phyloP scores from a whole-genome alignment of 2,329 filamentous ascomycete species.

The Akanthomyces lecanii region DNA sequence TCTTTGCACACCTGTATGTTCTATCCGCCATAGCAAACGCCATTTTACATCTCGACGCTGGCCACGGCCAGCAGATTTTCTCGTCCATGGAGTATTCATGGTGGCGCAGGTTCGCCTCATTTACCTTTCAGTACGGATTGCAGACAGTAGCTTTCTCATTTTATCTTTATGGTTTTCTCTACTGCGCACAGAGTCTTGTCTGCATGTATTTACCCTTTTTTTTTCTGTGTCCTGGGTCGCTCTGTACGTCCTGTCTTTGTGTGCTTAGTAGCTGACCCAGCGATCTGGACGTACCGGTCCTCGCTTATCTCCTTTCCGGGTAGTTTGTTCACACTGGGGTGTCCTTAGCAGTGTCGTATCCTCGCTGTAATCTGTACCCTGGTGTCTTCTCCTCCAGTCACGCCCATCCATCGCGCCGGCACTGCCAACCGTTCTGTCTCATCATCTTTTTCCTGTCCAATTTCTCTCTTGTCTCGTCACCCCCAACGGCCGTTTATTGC shows the following conservation, averaged over 20 bases:
- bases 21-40: too few species aligned
- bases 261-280: constrained; percentile 22
- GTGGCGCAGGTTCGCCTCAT: too few species aligned
- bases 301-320: constrained; percentile 28
- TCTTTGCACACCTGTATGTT: too few species aligned
- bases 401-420: neutral
- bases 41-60: too few species aligned
- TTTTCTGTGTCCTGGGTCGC: neutral
- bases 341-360: neutral
- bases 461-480: neutral
- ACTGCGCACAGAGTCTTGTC: neutral
- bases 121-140: too few species aligned
- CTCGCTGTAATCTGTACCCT: neutral
- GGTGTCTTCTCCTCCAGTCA: neutral
- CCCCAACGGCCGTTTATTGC: neutral
- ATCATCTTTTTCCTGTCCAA: neutral
- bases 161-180: neutral
- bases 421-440: constrained; percentile 5
- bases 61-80: too few species aligned
- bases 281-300: constrained; percentile 30
- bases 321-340: neutral
- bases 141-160: neutral
- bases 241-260: neutral
- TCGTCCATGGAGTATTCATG: too few species aligned
- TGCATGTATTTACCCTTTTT: neutral